Conservation (phyloP, 768 basidiomycete genomes). For the Trametes gibbosa region DNA sequence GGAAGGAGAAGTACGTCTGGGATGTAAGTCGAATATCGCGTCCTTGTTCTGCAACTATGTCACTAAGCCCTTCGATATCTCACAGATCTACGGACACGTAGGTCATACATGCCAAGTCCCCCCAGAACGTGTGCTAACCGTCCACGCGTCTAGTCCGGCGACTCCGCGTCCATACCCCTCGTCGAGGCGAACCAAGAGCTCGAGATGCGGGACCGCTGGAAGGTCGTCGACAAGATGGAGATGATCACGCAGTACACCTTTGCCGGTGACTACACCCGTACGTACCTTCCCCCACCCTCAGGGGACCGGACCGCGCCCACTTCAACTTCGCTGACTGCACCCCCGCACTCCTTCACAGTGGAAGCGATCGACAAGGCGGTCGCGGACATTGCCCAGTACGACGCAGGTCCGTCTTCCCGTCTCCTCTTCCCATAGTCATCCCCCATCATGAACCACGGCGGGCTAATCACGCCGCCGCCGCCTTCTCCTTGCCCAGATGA, state of each 20-base stretch:
- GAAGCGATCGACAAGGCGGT: slow-evolving; percentile 65
- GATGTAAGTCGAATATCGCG: slow-evolving; percentile 48
- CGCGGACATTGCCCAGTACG: slow-evolving; percentile 56
- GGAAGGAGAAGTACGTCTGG: slow-evolving; percentile 75
- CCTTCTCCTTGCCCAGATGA: too few species aligned
- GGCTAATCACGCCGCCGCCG: not conserved
- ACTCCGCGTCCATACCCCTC: slow-evolving; percentile 53
- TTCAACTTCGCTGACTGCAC: too few species aligned
- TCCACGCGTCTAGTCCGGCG: slow-evolving; percentile 48
- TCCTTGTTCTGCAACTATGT: not conserved
- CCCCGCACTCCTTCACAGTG: slow-evolving; percentile 36
- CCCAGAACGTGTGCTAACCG: not conserved
- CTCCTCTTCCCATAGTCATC: too few species aligned
- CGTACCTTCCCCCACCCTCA: slow-evolving; percentile 13
- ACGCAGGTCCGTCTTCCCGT: slow-evolving; percentile 46
- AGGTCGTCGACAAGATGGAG: slow-evolving; percentile 66
- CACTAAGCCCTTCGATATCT: not conserved
- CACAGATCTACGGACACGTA: slow-evolving; percentile 64
- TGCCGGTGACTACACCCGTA: slow-evolving; percentile 64
- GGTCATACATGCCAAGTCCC: slow-evolving; percentile 21
- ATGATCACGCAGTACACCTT: slow-evolving; percentile 69
- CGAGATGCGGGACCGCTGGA: slow-evolving; percentile 61
- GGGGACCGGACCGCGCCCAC: too few species aligned
- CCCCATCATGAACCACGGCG: not conserved
- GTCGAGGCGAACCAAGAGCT: slow-evolving; percentile 48